Conservation (phyloP, 495 filamentous ascomycete genomes). For the Usnea hakonensis region DNA sequence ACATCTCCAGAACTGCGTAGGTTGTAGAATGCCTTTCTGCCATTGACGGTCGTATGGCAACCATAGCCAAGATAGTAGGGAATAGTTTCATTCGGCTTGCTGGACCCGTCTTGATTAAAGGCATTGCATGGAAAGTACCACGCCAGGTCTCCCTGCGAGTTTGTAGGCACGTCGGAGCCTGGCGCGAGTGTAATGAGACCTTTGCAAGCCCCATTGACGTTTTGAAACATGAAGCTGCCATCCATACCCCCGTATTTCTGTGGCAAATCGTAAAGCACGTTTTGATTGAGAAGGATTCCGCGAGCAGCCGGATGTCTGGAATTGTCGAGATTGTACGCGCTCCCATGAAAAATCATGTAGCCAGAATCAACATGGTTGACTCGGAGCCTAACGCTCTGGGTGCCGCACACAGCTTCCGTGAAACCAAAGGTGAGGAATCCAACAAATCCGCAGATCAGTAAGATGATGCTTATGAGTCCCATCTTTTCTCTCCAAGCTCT, state of each 20-base stretch:
- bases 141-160: conserved; percentile 64
- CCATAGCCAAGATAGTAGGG: conserved; percentile 73
- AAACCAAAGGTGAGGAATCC: conserved; percentile 98
- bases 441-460: conserved; percentile 79
- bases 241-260: conserved; percentile 77
- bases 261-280: conserved; percentile 80
- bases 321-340: conserved; percentile 68
- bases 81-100: conserved; percentile 61
- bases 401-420: conserved; percentile 75
- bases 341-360: conserved; percentile 94
- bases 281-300: conserved; percentile 60
- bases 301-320: conserved; percentile 69
- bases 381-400: conserved; percentile 58
- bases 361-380: conserved; percentile 70
- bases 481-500: conserved; percentile 99
- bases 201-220: conserved; percentile 97
- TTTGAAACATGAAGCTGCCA: conserved; percentile 95
- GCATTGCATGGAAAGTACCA: conserved; percentile 96
- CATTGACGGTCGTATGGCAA: conserved; percentile 71
- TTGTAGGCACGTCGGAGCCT: conserved; percentile 70
- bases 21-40: conserved; percentile 67
- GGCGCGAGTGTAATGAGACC: conserved; percentile 66
- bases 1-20: conserved; percentile 60
- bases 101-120: conserved; percentile 91
- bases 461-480: conserved; percentile 87